Evolutionary conservation across 805 yeast species (phyloP), one percentile per base, ranked within the genome.

Genomic region (Sugiyamaella smithiae): DNA sequence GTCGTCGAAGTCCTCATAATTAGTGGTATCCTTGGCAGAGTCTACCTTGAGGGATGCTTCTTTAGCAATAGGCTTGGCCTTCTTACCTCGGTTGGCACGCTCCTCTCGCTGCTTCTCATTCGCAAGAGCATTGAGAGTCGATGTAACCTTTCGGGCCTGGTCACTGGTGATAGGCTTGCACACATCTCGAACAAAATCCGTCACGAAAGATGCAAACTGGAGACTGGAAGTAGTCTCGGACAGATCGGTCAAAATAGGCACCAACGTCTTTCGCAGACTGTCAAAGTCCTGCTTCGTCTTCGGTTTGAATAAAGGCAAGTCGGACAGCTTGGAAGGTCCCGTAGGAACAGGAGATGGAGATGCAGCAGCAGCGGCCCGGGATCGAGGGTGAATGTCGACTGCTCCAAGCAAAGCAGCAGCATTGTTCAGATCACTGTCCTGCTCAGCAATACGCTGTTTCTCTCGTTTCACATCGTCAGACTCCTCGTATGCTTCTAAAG

Each of bases 371-470:
- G 73, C 73, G 20, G 80, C 78, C 78, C 78, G 57, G 74, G 72
- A 46, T 32, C 67, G 56, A 23, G 70, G 70, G 52, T 66, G 70
- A 40, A 64, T 56, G 45, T 64, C 67, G 17, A 65, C 64, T 12
- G 88, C 88, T 26, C 89, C 96, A 64, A 91, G 88, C 59, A 91
- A 73, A 59, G 87, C 95, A 6, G 96, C 91, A 25, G 99, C 98
- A 64, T 87, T 88, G 67, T 87, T 88, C 67, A 91, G 74, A 70
- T 91, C 99, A 23, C 95, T 78, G 42, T 80, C 83, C 51, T 88
- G 61, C 69, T 91, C 96, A 17, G 93, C 95, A 65, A 84, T 74
- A 62, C 75, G 83, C 68, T 86, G 74, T 67, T 89, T 67, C 62
- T 85, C 89, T 58, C 73, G 78, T 62, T 88, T 77, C n/a, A 91